Conservation (phyloP, 2,329 filamentous ascomycete genomes). For the Chaetomium olivaceum region DNA sequence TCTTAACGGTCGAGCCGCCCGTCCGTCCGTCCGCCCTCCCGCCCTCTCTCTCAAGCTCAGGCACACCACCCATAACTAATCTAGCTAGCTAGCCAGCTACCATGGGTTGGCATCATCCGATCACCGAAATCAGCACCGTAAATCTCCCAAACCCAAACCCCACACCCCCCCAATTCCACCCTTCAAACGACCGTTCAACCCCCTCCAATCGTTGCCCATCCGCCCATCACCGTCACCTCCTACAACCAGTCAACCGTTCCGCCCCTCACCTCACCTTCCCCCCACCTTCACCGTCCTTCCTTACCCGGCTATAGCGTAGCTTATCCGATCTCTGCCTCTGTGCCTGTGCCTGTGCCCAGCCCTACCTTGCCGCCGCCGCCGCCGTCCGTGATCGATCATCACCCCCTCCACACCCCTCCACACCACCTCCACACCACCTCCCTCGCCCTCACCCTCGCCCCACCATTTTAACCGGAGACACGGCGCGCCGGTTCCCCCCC, state of each 20-base stretch:
- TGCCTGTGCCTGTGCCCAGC: no score
- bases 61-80: neutral
- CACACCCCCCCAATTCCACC: neutral
- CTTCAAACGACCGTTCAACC: neutral
- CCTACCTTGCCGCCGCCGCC: neutral
- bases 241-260: neutral
- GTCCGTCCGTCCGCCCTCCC: neutral
- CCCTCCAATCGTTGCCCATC: constrained; percentile 18
- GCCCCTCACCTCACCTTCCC: neutral
- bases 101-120: constrained; percentile 11
- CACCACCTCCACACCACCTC: no score
- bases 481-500: no score
- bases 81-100: neutral
- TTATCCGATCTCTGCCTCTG: neutral
- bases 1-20: constrained; percentile 15
- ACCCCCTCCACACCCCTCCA: no score
- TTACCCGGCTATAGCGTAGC: no score
- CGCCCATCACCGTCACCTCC: neutral
- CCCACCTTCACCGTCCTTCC: neutral
- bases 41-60: neutral
- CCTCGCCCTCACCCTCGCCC: no score
- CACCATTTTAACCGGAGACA: neutral
- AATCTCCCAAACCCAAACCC: neutral
- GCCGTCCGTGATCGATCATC: neutral
- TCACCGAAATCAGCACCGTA: constrained; percentile 1